Evolutionary conservation across 768 basidiomycete genomes (phyloP), one percentile per base, ranked within the genome.

Genomic region (Cystobasidium onofrii): DNA sequence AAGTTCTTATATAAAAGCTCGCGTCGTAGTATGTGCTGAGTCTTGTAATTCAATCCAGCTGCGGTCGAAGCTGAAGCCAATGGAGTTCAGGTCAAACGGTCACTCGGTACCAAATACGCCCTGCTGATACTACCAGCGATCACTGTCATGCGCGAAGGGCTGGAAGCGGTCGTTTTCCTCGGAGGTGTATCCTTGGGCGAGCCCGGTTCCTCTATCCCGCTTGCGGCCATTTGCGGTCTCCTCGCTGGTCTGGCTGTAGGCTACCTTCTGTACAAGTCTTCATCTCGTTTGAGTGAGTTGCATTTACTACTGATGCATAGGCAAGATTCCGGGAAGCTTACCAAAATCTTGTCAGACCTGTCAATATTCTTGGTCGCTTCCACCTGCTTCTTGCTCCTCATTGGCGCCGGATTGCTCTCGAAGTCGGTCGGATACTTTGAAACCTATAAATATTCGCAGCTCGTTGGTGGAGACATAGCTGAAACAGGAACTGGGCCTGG

Each of bases 401-500:
- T 99, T 81, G 95, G 95, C 31, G 89, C 95, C 0, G 95, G 95
- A 18, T 86, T 99, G 31, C 92, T 95, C 83, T 89, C 88, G 77
- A 90, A 87, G 81, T 85, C 88, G 1, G 84, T 91, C 25, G 87
- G 88, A 77, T 82, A 85, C 39, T 92, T 92, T 83, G 82, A 97
- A 80, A 81, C 83, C 77, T 83, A 93, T 78, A 82, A 82, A 10
- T 94, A 87, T 83, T 46, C 44, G 36, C 44, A 76, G 46, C 78
- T 77, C 36, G 87, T 95, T 27, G 92, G 94, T 10, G 83, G 83
- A 0, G 87, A 90, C 73, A 86, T 87, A 1, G 80, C 80, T 17
- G 84, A 85, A 78, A 79, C 80, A 0, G 84, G 84, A 2, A 79
- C 80, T 66, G 95, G 93, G 0, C 92, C 93, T 0, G 94, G 95